Evolutionary conservation across 108 stramenopile genomes (phyloP), one percentile per base, ranked within the genome.

Genomic region (Cyclotella choctawhatcheeana): DNA sequence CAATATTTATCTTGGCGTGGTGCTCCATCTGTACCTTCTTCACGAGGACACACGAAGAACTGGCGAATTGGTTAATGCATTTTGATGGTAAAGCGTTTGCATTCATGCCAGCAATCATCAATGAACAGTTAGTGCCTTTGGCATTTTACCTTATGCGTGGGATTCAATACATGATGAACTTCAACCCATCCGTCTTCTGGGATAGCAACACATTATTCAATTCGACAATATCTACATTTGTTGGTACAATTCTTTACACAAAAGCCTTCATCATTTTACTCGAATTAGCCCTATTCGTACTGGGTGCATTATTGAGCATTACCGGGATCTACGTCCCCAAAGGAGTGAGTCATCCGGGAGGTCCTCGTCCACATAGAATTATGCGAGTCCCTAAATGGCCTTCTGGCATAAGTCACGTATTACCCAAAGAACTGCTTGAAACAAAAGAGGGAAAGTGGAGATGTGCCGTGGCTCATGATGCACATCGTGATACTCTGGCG

Each of bases 331-430:
- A 79, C 17, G 51, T 45, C 1, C 77, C 77, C 21, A 58, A 40
- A 25, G 88, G 85, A 26, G 93, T 94, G 0, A 86, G 85, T 48
- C 64, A 85, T 64, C 90, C 93, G 3, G 93, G 89, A 22, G 93
- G 93, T 64, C 84, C 93, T 0, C 83, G 93, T 58, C 68, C 73
- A 17, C 88, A 81, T 69, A 89, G 84, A 67, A 89, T 94, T 50
- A 64, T 66, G 12, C 84, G 93, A 13, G 68, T 64, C 20, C 93
- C 93, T 10, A 43, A 85, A 40, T 94, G 90, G 90, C 71, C 79
- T 10, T 65, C 87, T 53, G 64, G 68, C 8, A 47, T 52, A 51
- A 31, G 52, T 13, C 63, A 61, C 35, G 17, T 44, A 24, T 32
- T 67, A 18, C 74, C 64, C 45, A 40, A 69, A 47, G 43, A 66